These are phyloP conservation scores for Esteya vermicola DNA, from an alignment of 2,329 filamentous ascomycete genomes.

Conservation along the genomic window DNA sequence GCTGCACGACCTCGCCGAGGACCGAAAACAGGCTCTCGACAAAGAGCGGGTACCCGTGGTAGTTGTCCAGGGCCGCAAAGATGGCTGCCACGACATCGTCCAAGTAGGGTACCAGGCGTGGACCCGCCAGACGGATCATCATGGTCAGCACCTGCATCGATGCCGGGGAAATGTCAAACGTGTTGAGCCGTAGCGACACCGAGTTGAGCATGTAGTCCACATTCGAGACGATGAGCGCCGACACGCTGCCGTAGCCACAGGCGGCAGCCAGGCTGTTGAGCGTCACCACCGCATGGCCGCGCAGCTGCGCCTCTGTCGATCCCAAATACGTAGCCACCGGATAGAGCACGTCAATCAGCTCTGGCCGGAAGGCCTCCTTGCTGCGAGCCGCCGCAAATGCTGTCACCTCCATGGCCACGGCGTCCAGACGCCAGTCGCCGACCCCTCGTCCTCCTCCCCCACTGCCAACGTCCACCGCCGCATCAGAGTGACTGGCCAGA, in stretches of 20 bases:
- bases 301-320: conserved; percentile 51
- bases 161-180: conserved; percentile 81
- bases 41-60: conserved; percentile 79
- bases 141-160: conserved; percentile 82
- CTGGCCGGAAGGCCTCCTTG: conserved; percentile 56
- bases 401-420: conserved; percentile 67
- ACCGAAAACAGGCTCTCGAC: conserved; percentile 78
- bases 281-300: conserved; percentile 68
- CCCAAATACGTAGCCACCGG: conserved; percentile 82
- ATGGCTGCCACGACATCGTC: conserved; percentile 86
- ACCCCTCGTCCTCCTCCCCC: too few species aligned
- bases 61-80: conserved; percentile 85
- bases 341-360: conserved; percentile 84
- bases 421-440: conserved; percentile 67
- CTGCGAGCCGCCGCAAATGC: conserved; percentile 60
- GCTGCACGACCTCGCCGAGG: conserved; percentile 67
- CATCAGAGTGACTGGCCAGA: conserved; percentile 38
- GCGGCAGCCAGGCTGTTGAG: conserved; percentile 65
- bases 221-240: conserved; percentile 73
- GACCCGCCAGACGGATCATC: conserved; percentile 83
- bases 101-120: conserved; percentile 68
- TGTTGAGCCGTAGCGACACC: conserved; percentile 75
- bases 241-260: conserved; percentile 62
- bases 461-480: too few species aligned
- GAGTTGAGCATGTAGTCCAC: conserved; percentile 96